Evolutionary conservation across 176 grass and related monocot species (phyloP), one percentile per base, ranked within the genome.

Genomic region (Saccharum spontaneum): DNA sequence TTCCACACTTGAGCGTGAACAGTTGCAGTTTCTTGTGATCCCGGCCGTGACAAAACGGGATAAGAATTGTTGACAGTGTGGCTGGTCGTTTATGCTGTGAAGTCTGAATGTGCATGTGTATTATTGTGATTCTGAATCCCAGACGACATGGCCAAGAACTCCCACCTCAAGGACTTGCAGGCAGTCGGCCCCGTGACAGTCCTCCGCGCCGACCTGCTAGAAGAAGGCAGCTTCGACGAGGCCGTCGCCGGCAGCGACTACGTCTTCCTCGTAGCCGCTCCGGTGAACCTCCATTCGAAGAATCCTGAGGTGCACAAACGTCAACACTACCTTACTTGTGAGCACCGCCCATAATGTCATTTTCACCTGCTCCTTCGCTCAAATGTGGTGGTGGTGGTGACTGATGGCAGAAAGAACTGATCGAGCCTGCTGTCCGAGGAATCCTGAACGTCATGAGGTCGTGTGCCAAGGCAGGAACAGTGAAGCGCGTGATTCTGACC

Each of bases 221-320:
- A 86, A 18, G 89, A 97, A 40, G 89, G 89, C 45, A 93, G 94
- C 73, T 93, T 93, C 23, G 91, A 93, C 15, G 20, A 71, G 0
- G 66, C 66, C 16, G 33, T 68, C 33, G 66, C 66, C 66, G 15
- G 87, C 54, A 93, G 92, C 28, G 48, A 88, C 12, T 94, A 89
- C 50, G 88, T 83, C 39, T 97, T 97, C 85, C 86, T 93, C 31
- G 71, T 94, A 4, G 95, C 92, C 9, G 92, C 95, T 57, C 95
- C 95, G 5, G 82, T 93, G 82, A 91, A 91, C 33, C 0, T 90
- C 14, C 3, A 17, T 0, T 14, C 87, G 10, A 16, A 87, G 46
- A 67, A 94, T 17, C 92, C 90, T 3, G 86, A 94, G 88, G 95
- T 97, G 12, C 5, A 1, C 16, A 23, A 7, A 14, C 24, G 10